A percentile compares a stretch with the other conserved stretches of the same genome.
Evolutionary conservation across 2,329 filamentous ascomycete species (phyloP).

Genomic region (Fusarium irregulare): DNA sequence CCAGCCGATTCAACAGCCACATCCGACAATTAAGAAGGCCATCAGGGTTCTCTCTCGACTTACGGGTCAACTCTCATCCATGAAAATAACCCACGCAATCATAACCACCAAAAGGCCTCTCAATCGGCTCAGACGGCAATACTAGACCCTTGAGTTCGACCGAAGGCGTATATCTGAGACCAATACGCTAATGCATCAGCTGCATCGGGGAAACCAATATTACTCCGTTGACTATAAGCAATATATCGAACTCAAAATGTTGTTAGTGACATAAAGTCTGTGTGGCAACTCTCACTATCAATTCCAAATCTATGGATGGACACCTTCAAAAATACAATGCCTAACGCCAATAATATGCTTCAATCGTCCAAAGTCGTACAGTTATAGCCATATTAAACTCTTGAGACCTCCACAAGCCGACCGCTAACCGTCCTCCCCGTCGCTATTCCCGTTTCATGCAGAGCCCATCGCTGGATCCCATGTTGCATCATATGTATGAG

Average conservation of each 20-base stretch:
- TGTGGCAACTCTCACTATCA: background rate
- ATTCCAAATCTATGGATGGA: conserved; percentile 12
- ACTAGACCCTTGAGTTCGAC: background rate
- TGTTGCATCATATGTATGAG: conserved; percentile 6
- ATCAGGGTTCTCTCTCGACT: conserved; percentile 47
- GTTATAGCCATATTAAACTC: conserved; percentile 12
- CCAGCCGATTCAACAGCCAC: conserved; percentile 33
- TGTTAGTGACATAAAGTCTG: background rate
- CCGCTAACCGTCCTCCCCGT: conserved; percentile 1
- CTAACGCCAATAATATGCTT: conserved; percentile 37
- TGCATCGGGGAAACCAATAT: background rate
- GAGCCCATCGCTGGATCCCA: conserved; percentile 7
- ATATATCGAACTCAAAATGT: background rate
- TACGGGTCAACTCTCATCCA: conserved; percentile 11
- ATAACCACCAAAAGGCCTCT: conserved; percentile 15
- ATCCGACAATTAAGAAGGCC: conserved; percentile 26
- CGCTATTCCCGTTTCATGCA: conserved; percentile 10
- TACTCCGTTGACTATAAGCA: background rate
- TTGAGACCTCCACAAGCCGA: background rate
- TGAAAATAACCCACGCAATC: conserved; percentile 22
- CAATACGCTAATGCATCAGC: conserved; percentile 7
- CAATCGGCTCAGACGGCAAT: conserved; percentile 43
- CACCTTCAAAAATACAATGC: background rate
- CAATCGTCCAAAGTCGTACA: background rate
- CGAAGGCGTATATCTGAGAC: background rate